Evolutionary conservation across 352 stramenopile species (phyloP), one percentile per base, ranked within the genome.

Genomic region (Globisporangium cederbergense): DNA sequence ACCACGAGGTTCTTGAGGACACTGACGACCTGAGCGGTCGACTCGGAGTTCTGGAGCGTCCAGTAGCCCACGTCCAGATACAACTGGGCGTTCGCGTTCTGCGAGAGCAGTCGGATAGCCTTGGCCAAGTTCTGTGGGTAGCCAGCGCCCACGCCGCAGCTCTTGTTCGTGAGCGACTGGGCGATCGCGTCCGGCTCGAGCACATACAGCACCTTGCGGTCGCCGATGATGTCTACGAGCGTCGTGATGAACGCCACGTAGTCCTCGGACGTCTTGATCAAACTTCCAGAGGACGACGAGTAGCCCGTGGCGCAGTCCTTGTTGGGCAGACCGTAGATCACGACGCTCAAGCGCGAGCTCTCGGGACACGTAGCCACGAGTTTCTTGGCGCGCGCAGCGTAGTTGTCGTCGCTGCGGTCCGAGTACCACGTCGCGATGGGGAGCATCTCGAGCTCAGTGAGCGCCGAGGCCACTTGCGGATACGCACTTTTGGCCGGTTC

Each of bases 41-140:
- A 70, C 13, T 74, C 66, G 18, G 70, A 40, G 46, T 72, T 72
- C 34, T 68, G 67, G 0, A 91, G 70, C 38, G 76, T 67, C 81
- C 80, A 89, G 62, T 85, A 87, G 22, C 78, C 82, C 4, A 87
- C 75, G 45, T 89, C 82, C 43, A 91, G 45, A 65, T 89, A 91
- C 20, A 91, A 57, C 32, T 84, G 62, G 25, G 82, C 79, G 58
- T 89, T 85, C 0, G 65, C 60, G 60, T 89, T 91, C 3, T 56
- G 58, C 4, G 79, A 88, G 36, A 91, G 73, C 57, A 74, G 62
- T 25, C 74, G 64, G 30, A 89, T 74, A 4, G 82, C 82, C 3
- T 67, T 70, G 49, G 77, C 70, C 38, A 91, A 66, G 64, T 89
- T 91, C 25, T 72, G 69, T 3, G 76, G 58, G 63, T 91, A 91